Evolutionary conservation across 2,329 filamentous ascomycete genomes (phyloP).

Genomic region (Neonectria ditissima): DNA sequence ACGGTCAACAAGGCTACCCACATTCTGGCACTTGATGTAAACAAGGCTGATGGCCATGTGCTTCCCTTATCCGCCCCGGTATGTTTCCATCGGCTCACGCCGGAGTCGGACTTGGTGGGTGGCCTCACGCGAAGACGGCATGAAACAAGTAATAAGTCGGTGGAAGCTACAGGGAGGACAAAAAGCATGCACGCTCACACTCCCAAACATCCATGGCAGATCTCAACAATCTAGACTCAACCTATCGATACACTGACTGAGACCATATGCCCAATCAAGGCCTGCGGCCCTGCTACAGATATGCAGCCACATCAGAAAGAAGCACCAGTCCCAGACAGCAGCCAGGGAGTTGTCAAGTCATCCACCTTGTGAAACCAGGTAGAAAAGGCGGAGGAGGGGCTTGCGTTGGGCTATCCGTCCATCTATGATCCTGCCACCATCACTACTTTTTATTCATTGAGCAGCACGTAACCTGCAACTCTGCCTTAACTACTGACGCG

Average conservation of each 20-base stretch:
- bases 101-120: slow-evolving; percentile 6
- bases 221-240: slow-evolving; percentile 8
- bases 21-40: neutral
- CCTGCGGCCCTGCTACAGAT: slow-evolving; percentile 4
- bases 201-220: neutral
- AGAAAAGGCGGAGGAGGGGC: neutral
- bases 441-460: neutral
- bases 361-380: slow-evolving; percentile 2
- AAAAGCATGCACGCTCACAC: slow-evolving; percentile 9
- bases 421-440: slow-evolving; percentile 1
- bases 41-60: slow-evolving; percentile 17
- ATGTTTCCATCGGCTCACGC: slow-evolving; percentile 6
- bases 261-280: slow-evolving; percentile 4
- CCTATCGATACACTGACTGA: slow-evolving; percentile 2
- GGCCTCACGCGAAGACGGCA: slow-evolving; percentile 5
- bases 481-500: slow-evolving; percentile 4
- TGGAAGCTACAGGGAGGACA: slow-evolving; percentile 5
- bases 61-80: neutral
- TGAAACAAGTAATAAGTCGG: slow-evolving; percentile 14
- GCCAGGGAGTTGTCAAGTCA: neutral
- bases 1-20: too few relatives aligned
- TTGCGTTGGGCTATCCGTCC: neutral
- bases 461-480: slow-evolving; percentile 17
- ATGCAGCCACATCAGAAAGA: slow-evolving; percentile 17
- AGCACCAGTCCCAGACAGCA: neutral